Evolutionary conservation across 345 rosid genomes (phyloP).

Genomic region (Gossypium anomalum): DNA sequence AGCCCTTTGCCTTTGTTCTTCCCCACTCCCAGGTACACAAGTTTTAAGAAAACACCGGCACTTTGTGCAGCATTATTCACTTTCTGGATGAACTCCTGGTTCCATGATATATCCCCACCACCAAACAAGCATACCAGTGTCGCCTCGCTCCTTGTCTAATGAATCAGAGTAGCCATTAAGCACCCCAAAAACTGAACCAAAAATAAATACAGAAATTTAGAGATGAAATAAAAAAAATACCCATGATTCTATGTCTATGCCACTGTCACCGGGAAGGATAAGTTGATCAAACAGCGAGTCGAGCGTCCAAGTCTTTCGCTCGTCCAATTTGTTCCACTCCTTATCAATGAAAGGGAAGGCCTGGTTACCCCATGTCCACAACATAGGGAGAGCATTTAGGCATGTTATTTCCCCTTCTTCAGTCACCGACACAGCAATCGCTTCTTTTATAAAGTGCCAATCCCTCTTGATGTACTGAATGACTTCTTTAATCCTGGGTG

Average conservation of each 20-base stretch:
- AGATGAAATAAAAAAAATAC: conserved; percentile 23
- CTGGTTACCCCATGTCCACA: conserved; percentile 70
- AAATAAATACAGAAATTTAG: background rate
- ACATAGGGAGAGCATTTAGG: conserved; percentile 76
- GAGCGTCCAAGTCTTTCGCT: conserved; percentile 44
- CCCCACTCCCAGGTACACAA: conserved; percentile 51
- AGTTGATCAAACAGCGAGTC: conserved; percentile 42
- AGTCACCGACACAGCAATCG: conserved; percentile 65
- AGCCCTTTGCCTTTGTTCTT: conserved; percentile 49
- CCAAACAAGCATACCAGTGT: conserved; percentile 63
- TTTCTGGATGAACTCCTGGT: conserved; percentile 32
- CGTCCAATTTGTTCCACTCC: conserved; percentile 43
- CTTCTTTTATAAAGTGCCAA: conserved; percentile 60
- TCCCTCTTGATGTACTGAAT: conserved; percentile 47
- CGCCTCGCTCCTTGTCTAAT: conserved; percentile 28
- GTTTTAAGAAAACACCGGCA: conserved; percentile 35
- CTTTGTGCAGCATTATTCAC: conserved; percentile 31
- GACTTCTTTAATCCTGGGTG: conserved; percentile 41
- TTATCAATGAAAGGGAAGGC: conserved; percentile 69
- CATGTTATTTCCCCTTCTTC: conserved; percentile 56
- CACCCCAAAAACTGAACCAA: background rate
- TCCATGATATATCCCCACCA: conserved; percentile 73
- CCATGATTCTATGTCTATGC: conserved; percentile 29
- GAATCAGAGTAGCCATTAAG: background rate
- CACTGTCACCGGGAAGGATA: conserved; percentile 23